A percentile compares a stretch with the other conserved stretches of the same genome.
Evolutionary conservation across 441 rosid species (phyloP).

Genomic region (Corymbia calophylla): DNA sequence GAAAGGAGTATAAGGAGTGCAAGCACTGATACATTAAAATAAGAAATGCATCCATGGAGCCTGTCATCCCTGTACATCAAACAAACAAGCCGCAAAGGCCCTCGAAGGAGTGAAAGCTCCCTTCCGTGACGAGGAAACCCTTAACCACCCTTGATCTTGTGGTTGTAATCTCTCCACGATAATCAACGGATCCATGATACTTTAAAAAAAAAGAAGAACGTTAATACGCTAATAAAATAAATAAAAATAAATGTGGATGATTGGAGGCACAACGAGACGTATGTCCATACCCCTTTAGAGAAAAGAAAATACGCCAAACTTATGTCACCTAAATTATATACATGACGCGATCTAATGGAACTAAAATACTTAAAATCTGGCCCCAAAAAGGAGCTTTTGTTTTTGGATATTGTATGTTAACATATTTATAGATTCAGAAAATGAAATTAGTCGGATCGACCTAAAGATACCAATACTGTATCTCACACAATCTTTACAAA

Average conservation of each 20-base stretch:
- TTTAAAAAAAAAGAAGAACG: neutral
- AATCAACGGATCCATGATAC: neutral
- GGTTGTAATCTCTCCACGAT: neutral
- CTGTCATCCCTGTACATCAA: no score
- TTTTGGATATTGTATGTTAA: no score
- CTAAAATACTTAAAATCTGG: neutral
- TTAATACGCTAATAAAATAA: neutral
- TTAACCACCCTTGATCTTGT: no score
- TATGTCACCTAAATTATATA: neutral
- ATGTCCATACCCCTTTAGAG: fast-evolving
- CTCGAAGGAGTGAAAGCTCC: no score
- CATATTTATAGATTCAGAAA: no score
- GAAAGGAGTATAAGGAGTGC: no score
- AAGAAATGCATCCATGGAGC: no score
- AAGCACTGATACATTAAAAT: no score
- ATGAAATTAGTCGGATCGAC: no score
- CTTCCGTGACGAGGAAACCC: no score
- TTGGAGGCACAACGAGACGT: neutral
- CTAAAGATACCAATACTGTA: fast-evolving
- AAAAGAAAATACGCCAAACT: neutral
- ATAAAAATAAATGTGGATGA: neutral
- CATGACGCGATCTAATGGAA: neutral
- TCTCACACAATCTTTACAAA: fast-evolving
- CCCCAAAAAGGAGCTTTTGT: no score
- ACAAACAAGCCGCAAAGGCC: no score